Base-by-base conservation (phyloP, 2,329 filamentous ascomycete species). In the Diaporthe citriasiana region DNA sequence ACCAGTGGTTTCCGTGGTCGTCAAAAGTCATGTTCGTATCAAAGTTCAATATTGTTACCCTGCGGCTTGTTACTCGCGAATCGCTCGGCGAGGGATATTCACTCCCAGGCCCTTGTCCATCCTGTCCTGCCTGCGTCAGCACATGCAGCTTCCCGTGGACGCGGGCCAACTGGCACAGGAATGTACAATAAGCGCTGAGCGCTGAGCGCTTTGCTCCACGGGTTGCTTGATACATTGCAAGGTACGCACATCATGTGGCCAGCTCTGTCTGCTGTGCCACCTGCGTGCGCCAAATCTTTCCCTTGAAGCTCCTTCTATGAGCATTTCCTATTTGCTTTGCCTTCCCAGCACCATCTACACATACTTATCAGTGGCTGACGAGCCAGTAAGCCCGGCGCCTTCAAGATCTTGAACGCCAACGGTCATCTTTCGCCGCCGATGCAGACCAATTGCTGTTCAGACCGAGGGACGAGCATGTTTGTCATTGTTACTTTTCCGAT, bases 281-380 rank as follows among this genome's bases (percentile, higher is more conserved):
- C 42, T 66, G 60, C 60, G 60, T 25, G 13, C 60, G 60, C 59
- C 25, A 63, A 66, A 66, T 25, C 42, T 66, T 50, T 47, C 60
- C 59, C 42, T 30, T 47, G 60, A 17, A 45, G 22, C 45, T 38
- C n/a, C 22, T 12, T 27, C 3, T 30, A 42, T 35, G 33, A 13
- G n/a, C 1, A 10, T 5, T 5, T 10, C 15, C 7, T n/a, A 10
- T n/a, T 51, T 27, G 45, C 30, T 19, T 51, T 22, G 51, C 15
- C 22, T 19, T 27, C 60, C 30, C 8, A 38, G 13, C 27, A 19
- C 30, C 33, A 19, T 33, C 33, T 38, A 10, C 33, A 22, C 38
- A 1, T n/a, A 35, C 4, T 25, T 13, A 51, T 51, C 22, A 19
- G 15, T 38, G 45, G 60, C 30, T 66, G 15, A 12, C 60, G 13